Evolutionary conservation across 768 basidiomycete species (phyloP).

Genomic region (Termitomyces sp.): DNA sequence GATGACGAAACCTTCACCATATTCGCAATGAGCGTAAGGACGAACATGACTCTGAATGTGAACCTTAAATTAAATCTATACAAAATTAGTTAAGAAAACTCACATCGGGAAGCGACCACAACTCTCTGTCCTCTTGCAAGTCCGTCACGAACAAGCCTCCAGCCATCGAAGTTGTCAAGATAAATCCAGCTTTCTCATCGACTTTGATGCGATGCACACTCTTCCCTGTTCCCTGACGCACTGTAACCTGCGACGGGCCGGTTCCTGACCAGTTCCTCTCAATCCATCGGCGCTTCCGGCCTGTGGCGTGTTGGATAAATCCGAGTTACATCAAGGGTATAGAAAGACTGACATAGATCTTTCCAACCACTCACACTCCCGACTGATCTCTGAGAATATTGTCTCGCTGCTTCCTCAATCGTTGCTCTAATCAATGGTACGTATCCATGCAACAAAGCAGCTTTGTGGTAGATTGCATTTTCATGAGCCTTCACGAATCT

Average conservation of each 20-base stretch:
- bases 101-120: slow-evolving; percentile 67
- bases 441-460: slow-evolving; percentile 50
- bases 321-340: background rate
- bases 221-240: slow-evolving; percentile 28
- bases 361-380: slow-evolving; percentile 48
- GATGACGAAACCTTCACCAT: slow-evolving; percentile 64
- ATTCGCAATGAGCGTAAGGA: slow-evolving; percentile 67
- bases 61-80: background rate
- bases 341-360: slow-evolving; percentile 50
- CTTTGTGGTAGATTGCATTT: slow-evolving; percentile 51
- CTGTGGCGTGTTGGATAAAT: slow-evolving; percentile 23
- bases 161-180: slow-evolving; percentile 50
- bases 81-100: slow-evolving; percentile 13
- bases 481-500: slow-evolving; percentile 45
- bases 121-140: slow-evolving; percentile 37
- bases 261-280: slow-evolving; percentile 53
- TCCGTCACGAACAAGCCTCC: slow-evolving; percentile 63
- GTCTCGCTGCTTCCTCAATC: slow-evolving; percentile 25
- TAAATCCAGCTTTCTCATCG: slow-evolving; percentile 56
- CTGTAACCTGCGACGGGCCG: slow-evolving; percentile 34
- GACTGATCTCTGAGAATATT: slow-evolving; percentile 32
- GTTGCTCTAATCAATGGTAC: slow-evolving; percentile 22
- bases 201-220: slow-evolving; percentile 73
- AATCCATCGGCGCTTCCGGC: slow-evolving; percentile 40
- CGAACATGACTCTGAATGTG: slow-evolving; percentile 44